Conservation (phyloP, 768 basidiomycete genomes). For the Pisolithus orientalis region DNA sequence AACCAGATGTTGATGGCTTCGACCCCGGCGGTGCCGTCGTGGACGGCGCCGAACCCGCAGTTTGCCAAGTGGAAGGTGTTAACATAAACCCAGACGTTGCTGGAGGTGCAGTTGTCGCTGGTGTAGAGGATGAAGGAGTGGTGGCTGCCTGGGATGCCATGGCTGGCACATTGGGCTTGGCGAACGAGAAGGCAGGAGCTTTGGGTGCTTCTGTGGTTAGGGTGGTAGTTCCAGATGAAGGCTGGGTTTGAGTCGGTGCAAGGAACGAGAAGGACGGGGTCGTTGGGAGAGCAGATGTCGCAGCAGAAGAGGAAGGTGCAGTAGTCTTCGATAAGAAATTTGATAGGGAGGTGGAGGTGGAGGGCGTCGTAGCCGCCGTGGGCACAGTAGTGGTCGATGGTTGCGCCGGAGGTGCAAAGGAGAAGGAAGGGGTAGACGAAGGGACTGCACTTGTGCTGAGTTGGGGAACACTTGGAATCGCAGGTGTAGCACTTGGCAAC, state of each 20-base stretch:
- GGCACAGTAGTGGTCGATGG: slow-evolving; percentile 2
- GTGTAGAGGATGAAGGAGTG: slow-evolving; percentile 2
- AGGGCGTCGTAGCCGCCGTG: slow-evolving; percentile 1
- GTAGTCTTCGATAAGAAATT: slow-evolving; percentile 29
- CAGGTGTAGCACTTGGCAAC: not conserved
- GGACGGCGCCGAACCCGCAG: slow-evolving; percentile 5
- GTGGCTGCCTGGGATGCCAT: slow-evolving; percentile 12
- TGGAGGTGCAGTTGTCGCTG: slow-evolving; percentile 12
- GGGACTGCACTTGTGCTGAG: slow-evolving; percentile 4
- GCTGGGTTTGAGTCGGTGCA: slow-evolving; percentile 6
- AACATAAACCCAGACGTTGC: slow-evolving; percentile 8
- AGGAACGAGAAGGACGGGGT: slow-evolving; percentile 4
- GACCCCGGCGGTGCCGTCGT: slow-evolving; percentile 6
- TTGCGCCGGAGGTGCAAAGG: slow-evolving; percentile 13
- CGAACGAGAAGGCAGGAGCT: slow-evolving; percentile 7
- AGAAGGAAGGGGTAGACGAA: slow-evolving; percentile 9
- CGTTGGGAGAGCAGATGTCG: not conserved
- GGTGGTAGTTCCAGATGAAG: slow-evolving; percentile 6
- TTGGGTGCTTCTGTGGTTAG: slow-evolving; percentile 8
- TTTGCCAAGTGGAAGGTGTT: not conserved
- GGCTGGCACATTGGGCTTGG: slow-evolving; percentile 16
- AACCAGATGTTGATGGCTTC: slow-evolving; percentile 5
- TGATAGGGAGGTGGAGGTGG: slow-evolving; percentile 12
- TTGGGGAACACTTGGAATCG: slow-evolving; percentile 5
- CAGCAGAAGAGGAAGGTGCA: slow-evolving; percentile 3